A percentile compares a stretch with the other conserved stretches of the same genome.
phyloP scores from a whole-genome alignment of 208 protist genomes.

The Leishmania major region DNA sequence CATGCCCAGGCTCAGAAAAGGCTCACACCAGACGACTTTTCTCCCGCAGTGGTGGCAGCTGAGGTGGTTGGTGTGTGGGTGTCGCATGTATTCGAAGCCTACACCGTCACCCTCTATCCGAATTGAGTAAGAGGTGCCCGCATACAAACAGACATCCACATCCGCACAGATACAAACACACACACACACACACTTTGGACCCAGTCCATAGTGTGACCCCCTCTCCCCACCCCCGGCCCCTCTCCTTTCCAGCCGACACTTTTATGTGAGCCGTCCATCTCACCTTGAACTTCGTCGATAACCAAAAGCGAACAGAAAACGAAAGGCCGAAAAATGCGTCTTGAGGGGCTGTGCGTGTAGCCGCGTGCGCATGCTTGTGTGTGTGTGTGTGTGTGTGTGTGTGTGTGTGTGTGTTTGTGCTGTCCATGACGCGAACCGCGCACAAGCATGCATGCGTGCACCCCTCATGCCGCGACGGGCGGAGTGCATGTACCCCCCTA shows the following conservation, averaged over 20 bases:
- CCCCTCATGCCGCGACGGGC: neutral
- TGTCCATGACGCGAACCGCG: neutral
- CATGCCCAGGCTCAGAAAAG: neutral
- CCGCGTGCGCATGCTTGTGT: neutral
- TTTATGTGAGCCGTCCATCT: neutral
- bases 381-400: neutral
- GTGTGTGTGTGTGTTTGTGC: neutral
- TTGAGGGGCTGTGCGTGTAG: neutral
- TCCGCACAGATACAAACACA: neutral
- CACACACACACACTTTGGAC: neutral
- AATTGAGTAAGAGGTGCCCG: neutral
- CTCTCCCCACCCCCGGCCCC: neutral
- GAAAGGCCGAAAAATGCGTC: neutral
- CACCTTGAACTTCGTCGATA: neutral
- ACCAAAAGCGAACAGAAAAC: neutral
- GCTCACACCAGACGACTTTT: neutral
- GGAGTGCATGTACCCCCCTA: neutral
- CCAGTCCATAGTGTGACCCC: neutral
- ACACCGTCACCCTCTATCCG: constrained; percentile 10
- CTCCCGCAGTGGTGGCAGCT: neutral
- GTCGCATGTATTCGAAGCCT: constrained; percentile 9
- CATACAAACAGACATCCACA: neutral
- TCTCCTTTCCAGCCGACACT: neutral
- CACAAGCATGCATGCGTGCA: neutral
- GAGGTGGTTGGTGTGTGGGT: constrained; percentile 23